Base-by-base conservation (phyloP, 202 grass and related monocot genomes). In the Panicum virgatum region DNA sequence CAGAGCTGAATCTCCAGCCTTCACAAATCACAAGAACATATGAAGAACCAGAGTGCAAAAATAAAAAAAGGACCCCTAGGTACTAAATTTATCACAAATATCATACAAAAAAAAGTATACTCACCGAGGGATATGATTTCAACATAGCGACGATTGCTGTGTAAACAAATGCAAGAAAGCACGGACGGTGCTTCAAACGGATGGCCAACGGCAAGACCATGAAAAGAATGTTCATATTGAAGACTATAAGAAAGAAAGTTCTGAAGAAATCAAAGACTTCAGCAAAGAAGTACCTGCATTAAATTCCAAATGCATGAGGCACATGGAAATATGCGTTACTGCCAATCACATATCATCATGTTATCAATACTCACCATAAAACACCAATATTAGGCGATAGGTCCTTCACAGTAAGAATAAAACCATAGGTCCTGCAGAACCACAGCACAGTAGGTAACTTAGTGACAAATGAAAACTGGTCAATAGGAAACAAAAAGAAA, bases 221-320 rank as follows among this genome's bases (percentile, higher is more conserved):
- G 86, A 96, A 96, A 76, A 93, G 68, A 64, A 98, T 93, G 83
- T 98, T 98, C 74, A 87, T 85, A 91, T 98, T 92, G 80, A 98
- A 96, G 73, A 96, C 96, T 86, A 93, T 92, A 78, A 96, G 77
- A 82, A 98, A 98, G 81, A 98, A 98, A 73, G 63, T 86, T 84
- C 96, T 96, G 83, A 98, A 98, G 58, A 98, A 90, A 46, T 92
- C 91, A 10, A 98, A 98, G 18, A 96, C 96, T 80, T 98, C 96
- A 39, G 96, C 96, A 87, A 98, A 98, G 77, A 98, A 98, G 81
- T 96, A 98, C 96, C 96, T 98, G 85, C 76, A 98, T 66, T 61
- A 48, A 77, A 87, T 76, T 37, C 30, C 64, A 79, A 70, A 66
- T 52, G 32, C 18, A 78, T 74, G 23, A 79, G 53, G 85, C 6